These are phyloP conservation scores for Comarum palustre DNA, from an alignment of 306 rosid genomes.

Conservation along the genomic window DNA sequence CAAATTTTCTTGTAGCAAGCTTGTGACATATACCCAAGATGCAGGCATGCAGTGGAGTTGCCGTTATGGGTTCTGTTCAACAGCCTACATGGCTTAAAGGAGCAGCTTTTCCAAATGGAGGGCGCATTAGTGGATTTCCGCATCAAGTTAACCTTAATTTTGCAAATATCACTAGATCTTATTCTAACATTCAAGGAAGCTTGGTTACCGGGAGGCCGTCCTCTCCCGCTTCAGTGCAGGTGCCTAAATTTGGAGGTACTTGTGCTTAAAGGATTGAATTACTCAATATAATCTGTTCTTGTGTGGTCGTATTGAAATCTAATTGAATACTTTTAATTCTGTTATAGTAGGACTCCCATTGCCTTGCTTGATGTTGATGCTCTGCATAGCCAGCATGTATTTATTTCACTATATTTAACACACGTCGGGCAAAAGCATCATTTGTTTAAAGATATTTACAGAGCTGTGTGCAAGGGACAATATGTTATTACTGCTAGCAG, in stretches of 20 bases:
- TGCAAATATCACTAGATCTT: slow-evolving; percentile 43
- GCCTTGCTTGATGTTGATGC: background rate
- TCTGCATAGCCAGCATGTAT: background rate
- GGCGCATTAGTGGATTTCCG: slow-evolving; percentile 30
- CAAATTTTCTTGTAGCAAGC: background rate
- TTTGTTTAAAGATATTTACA: background rate
- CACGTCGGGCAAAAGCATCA: background rate
- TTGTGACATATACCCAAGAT: slow-evolving; percentile 29
- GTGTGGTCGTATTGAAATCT: background rate
- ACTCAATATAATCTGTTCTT: background rate
- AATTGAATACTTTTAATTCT: background rate
- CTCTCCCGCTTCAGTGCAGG: slow-evolving; percentile 42
- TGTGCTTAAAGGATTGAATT: background rate
- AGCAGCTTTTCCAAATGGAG: slow-evolving; percentile 33
- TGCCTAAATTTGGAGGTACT: slow-evolving; percentile 62
- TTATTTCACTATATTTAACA: background rate
- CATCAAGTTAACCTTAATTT: slow-evolving; percentile 33
- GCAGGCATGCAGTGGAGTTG: slow-evolving; percentile 54
- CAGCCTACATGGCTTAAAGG: slow-evolving; percentile 51
- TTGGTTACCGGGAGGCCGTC: slow-evolving; percentile 48
- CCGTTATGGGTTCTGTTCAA: slow-evolving; percentile 62
- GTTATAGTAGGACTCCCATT: background rate
- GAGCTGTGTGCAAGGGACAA: background rate
- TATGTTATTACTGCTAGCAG: background rate
- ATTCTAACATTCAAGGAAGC: slow-evolving; percentile 44